phyloP scores from a whole-genome alignment of 2,329 filamentous ascomycete genomes.

The Xylariaceae sp. region DNA sequence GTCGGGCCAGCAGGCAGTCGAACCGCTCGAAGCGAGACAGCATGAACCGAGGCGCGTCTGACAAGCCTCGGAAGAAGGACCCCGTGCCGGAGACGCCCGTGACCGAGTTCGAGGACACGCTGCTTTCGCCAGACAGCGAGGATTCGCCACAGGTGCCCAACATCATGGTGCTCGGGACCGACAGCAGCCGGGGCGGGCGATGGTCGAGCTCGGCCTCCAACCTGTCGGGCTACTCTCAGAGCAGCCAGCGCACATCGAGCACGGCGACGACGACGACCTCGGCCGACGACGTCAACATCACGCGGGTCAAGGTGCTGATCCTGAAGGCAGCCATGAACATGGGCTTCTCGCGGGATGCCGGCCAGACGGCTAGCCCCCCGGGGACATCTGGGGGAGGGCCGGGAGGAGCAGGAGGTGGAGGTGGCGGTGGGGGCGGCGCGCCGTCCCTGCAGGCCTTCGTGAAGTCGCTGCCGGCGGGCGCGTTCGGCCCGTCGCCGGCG shows the following conservation, averaged over 20 bases:
- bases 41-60: conserved; percentile 40
- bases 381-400: too few relatives aligned
- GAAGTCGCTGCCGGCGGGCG: conserved; percentile 64
- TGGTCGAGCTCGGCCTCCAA: conserved; percentile 81
- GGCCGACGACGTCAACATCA: conserved; percentile 68
- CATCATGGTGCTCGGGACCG: conserved; percentile 77
- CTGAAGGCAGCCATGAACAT: conserved; percentile 80
- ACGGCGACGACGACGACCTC: conserved; percentile 64
- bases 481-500: conserved; percentile 66
- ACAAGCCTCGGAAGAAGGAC: conserved; percentile 40
- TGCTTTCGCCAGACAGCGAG: conserved; percentile 72
- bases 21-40: conserved; percentile 50
- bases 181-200: conserved; percentile 53
- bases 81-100: conserved; percentile 80
- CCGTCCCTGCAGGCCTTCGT: conserved; percentile 66
- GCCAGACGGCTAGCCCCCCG: too few relatives aligned
- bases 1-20: conserved; percentile 41
- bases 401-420: too few relatives aligned
- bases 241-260: conserved; percentile 56
- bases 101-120: conserved; percentile 89
- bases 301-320: conserved; percentile 69
- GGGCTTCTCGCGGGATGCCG: conserved; percentile 60
- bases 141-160: conserved; percentile 66
- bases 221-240: conserved; percentile 71
- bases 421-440: conserved; percentile 36